A percentile compares a stretch with the other conserved stretches of the same genome.
Evolutionary conservation across 257 asterid species (phyloP).

Genomic region (Jasminum sambac): DNA sequence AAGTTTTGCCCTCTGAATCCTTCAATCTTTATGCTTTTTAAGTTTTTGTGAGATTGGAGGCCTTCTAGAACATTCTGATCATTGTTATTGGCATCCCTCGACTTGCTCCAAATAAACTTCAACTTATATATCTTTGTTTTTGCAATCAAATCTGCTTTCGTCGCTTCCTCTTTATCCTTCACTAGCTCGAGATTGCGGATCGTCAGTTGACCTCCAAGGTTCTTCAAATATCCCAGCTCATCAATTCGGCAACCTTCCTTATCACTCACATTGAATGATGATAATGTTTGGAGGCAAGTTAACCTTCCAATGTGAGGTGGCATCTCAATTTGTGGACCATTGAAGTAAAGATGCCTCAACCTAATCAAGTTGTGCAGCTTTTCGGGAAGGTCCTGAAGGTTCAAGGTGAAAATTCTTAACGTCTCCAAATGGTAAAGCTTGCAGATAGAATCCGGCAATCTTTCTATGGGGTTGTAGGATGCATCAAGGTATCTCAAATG

Average conservation of each 20-base stretch:
- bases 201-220: slow-evolving; percentile 20
- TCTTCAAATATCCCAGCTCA: slow-evolving; percentile 28
- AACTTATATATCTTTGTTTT: slow-evolving; percentile 13
- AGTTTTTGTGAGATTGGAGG: slow-evolving; percentile 34
- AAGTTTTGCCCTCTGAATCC: slow-evolving; percentile 23
- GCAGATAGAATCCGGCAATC: slow-evolving; percentile 19
- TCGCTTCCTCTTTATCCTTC: slow-evolving; percentile 20
- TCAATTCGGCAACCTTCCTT: slow-evolving; percentile 28
- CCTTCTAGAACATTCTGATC: slow-evolving; percentile 27
- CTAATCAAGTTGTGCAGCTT: too few species aligned
- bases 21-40: background rate
- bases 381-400: too few species aligned
- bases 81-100: background rate
- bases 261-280: background rate
- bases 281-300: slow-evolving; percentile 21
- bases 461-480: accelerated
- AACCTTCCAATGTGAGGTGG: slow-evolving; percentile 21
- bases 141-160: slow-evolving; percentile 5
- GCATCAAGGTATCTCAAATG: slow-evolving; percentile 17
- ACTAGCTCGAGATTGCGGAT: slow-evolving; percentile 23
- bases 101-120: background rate
- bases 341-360: slow-evolving; percentile 15
- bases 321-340: background rate
- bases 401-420: too few species aligned
- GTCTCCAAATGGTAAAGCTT: slow-evolving; percentile 22